Base-by-base conservation (phyloP, 2,329 filamentous ascomycete species). In the Chaetomium strumarium region DNA sequence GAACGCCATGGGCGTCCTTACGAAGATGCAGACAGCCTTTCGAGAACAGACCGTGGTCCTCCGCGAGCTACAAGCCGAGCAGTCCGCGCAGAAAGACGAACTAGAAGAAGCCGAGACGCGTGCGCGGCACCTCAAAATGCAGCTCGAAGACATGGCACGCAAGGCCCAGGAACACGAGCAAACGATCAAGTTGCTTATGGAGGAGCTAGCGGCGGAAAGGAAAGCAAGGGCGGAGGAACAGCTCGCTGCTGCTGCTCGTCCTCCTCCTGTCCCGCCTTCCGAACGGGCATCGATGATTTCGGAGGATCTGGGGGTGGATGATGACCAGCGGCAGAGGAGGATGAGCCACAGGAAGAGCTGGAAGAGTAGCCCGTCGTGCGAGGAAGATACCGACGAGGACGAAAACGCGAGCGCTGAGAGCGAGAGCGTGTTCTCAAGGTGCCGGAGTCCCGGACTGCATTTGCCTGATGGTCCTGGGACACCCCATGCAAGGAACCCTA, bases 381-480 rank as follows among this genome's bases (percentile, higher is more conserved):
- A 76, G 48, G 68, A 75, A 30, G 79, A 49, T 13, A 38, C 34
- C 10, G 53, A 53, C 11, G 51, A 74, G 52, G 80, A 77, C 16
- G 81, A 76, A 51, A 67, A 75, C 30, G 79, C 80, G 43, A 71
- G 67, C 57, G 67, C 65, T 29, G 71, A 72, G 58, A 70, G 65
- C 57, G 75, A 75, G 57, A 83, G 79, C 62, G 72, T 85, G 37
- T 85, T 85, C 61, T 84, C 80, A 13, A 71, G 80, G 38, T 77
- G 77, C 36, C 72, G 80, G 20, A 83, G 79, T 60, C 81, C 81
- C 2, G 78, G 79, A 1, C 66, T 73, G 20, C 24, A 44, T 12
- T 2, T 46, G 19, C 29, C 31, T 16, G 13, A 51, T 52, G 57
- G 45, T 29, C 17, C 52, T 48, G 54, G 51, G 49, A 51, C 47